Percentiles rank a stretch among this genome's conserved stretches.
Evolutionary conservation across 139 green algal species (phyloP).

Genomic region (Auxenochlorella pyrenoidosa): DNA sequence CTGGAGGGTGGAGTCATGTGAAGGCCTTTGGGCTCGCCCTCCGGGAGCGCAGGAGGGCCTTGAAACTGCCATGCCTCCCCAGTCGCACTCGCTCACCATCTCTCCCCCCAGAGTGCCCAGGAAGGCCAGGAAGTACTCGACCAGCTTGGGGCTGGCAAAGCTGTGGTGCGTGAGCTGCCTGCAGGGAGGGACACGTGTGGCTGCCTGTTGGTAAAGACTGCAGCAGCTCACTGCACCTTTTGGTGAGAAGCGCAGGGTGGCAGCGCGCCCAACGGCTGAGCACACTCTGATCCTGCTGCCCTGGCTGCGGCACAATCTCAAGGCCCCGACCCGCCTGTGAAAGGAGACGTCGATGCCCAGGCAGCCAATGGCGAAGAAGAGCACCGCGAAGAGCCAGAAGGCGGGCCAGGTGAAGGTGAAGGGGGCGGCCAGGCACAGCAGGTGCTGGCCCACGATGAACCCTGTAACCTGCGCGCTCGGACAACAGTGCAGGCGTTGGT

Average conservation of each 20-base stretch:
- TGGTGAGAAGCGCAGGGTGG: too few species aligned
- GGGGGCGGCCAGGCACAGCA: conserved; percentile 76
- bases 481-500: neutral
- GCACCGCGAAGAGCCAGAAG: conserved; percentile 42
- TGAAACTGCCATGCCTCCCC: too few species aligned
- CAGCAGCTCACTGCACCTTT: too few species aligned
- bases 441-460: conserved; percentile 81
- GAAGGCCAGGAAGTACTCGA: conserved; percentile 96
- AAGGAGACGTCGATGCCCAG: conserved; percentile 97
- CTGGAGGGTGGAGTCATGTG: too few species aligned
- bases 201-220: too few species aligned
- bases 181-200: neutral
- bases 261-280: too few species aligned
- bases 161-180: conserved; percentile 87
- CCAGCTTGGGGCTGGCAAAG: conserved; percentile 96
- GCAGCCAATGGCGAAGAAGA: conserved; percentile 93
- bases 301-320: too few species aligned
- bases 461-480: conserved; percentile 71
- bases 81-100: neutral
- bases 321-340: conserved; percentile 73
- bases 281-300: too few species aligned
- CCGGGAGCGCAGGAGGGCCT: too few species aligned
- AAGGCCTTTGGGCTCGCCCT: too few species aligned
- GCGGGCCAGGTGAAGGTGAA: conserved; percentile 84
- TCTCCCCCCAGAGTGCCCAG: neutral